phyloP scores from a whole-genome alignment of 148 eudicot species.

The Talinum fruticosum region DNA sequence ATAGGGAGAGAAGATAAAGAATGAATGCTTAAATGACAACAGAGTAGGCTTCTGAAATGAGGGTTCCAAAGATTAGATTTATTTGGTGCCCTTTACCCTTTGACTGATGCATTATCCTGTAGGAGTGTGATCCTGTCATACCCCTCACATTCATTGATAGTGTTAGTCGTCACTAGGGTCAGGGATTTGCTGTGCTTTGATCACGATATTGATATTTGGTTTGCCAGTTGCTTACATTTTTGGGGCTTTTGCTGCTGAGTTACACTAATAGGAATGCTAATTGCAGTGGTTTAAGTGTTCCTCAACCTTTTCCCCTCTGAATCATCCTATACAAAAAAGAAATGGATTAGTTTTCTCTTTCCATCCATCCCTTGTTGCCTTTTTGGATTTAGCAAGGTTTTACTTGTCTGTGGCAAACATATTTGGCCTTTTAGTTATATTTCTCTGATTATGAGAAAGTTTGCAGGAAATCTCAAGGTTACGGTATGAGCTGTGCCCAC shows the following conservation, averaged over 20 bases:
- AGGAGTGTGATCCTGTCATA: background rate
- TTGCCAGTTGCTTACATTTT: background rate
- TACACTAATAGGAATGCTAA: too few relatives aligned
- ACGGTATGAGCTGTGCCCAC: slow-evolving; percentile 89
- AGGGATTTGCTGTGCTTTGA: background rate
- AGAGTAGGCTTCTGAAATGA: background rate
- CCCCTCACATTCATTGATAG: background rate
- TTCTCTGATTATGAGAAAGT: slow-evolving; percentile 15
- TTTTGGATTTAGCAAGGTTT: background rate
- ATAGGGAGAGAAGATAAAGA: background rate
- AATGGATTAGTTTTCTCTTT: background rate
- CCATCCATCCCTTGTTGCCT: background rate
- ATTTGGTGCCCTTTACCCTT: background rate
- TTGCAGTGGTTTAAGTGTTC: background rate
- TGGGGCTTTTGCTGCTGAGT: too few relatives aligned
- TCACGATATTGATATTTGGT: background rate
- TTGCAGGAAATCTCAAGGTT: slow-evolving; percentile 93
- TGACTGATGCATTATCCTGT: background rate
- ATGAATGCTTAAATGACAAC: background rate
- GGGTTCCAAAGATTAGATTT: background rate
- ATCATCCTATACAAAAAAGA: background rate
- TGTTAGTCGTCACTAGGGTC: background rate
- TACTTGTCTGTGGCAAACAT: background rate
- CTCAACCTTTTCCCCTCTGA: background rate
- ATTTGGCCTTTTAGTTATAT: background rate